Evolutionary conservation across 2,329 filamentous ascomycete genomes (phyloP), one percentile per base, ranked within the genome.

Genomic region (Domatiomyces catenatus): DNA sequence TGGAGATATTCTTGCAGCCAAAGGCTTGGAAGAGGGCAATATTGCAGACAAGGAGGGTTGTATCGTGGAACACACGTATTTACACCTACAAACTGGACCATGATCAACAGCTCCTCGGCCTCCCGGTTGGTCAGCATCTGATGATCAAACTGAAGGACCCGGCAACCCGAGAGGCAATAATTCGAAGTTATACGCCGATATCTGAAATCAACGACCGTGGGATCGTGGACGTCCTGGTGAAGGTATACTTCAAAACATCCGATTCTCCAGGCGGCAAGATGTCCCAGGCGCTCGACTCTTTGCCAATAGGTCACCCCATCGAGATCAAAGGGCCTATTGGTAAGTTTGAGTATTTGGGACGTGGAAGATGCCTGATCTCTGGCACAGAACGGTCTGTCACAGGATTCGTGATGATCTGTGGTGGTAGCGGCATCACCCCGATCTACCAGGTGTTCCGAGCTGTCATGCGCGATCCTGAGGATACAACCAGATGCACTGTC

Each of bases 281-380:
- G 87, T 90, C 84, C 1, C 77, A 78, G 64, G 84, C 84, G 0
- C 72, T 95, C 1, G 84, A 94, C 54, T 65, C 76, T 8, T 71
- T 94, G 1, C 79, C 83, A 0, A 57, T 86, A 0, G 86, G 85
- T 8, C 79, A 86, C 55, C 73, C 72, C 44, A 80, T 92, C 49
- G 86, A 94, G 48, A 83, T 94, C 71, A 93, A 92, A 67, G 88
- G 89, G 0, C 89, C 89, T 0, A 81, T 88, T 3, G 89, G 89
- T 6, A 86, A 86, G 59, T 90, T 94, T 56, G 78, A 84, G 60
- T 94, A 94, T 60, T 69, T 81, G 0, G 83, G 84, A 0, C 67
- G 71, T 0, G 87, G 88, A 0, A 55, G 66, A 1, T 86, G 84
- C 59, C 62, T 68, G 0, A 67, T 94, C 43, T 76, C 76, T 28